Conservation (phyloP, 768 basidiomycete genomes). For the Pholiota conissans region DNA sequence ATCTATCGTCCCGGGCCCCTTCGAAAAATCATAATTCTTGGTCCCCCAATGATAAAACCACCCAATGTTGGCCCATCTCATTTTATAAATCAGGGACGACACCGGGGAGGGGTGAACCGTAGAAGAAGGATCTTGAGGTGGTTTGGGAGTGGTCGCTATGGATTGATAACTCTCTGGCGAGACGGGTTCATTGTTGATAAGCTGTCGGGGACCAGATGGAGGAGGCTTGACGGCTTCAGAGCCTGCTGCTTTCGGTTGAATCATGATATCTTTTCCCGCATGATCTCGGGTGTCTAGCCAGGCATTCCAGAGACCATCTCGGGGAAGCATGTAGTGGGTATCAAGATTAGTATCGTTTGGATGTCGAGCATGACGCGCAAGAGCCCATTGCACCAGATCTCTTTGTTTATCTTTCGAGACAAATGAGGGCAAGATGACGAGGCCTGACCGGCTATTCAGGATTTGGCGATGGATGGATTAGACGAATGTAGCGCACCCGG, state of each 20-base stretch:
- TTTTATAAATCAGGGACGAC: slow-evolving; percentile 64
- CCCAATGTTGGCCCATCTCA: slow-evolving; percentile 96
- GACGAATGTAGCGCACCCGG: slow-evolving; percentile 46
- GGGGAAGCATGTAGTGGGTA: slow-evolving; percentile 78
- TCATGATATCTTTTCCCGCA: slow-evolving; percentile 27
- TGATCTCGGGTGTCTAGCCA: slow-evolving; percentile 39
- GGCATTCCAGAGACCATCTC: slow-evolving; percentile 75
- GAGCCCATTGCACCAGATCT: slow-evolving; percentile 67
- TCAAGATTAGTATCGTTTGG: slow-evolving; percentile 93
- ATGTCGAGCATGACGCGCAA: slow-evolving; percentile 69
- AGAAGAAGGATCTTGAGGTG: slow-evolving; percentile 62
- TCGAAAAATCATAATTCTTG: slow-evolving; percentile 90
- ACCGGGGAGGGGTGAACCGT: slow-evolving; percentile 50
- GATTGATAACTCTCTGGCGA: slow-evolving; percentile 51
- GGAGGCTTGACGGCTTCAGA: slow-evolving; percentile 19
- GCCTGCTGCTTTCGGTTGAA: slow-evolving; percentile 47
- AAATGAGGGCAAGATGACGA: slow-evolving; percentile 82
- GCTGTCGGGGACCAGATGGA: slow-evolving; percentile 55
- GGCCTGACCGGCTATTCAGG: slow-evolving; percentile 48
- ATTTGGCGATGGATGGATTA: not conserved
- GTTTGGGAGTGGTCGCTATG: slow-evolving; percentile 59
- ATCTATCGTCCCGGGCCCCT: slow-evolving; percentile 64
- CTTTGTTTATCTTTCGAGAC: slow-evolving; percentile 64
- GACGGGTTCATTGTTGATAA: slow-evolving; percentile 75
- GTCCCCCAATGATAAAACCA: slow-evolving; percentile 97